Evolutionary conservation across 768 basidiomycete genomes (phyloP).

Genomic region (Daedalea quercina): DNA sequence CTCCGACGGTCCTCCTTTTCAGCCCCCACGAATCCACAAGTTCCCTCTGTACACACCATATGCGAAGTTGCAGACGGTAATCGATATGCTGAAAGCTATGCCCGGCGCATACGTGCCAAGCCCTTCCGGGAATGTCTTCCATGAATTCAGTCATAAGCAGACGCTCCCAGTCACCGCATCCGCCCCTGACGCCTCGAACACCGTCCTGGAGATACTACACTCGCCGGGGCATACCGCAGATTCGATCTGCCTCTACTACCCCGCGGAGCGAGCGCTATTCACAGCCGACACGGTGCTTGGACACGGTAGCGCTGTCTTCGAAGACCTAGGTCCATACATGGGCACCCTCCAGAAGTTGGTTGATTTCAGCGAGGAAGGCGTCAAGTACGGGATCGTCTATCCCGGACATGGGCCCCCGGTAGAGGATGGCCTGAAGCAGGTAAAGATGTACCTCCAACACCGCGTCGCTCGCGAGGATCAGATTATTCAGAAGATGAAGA

Average conservation of each 20-base stretch:
- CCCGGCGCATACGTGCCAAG: slow-evolving; percentile 20
- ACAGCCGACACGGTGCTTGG: slow-evolving; percentile 91
- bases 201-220: slow-evolving; percentile 60
- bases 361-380: slow-evolving; percentile 18
- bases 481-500: slow-evolving; percentile 49
- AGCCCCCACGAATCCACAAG: slow-evolving; percentile 72
- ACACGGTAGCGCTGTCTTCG: slow-evolving; percentile 85
- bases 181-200: slow-evolving; percentile 8
- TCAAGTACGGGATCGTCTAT: slow-evolving; percentile 57
- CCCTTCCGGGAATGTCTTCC: slow-evolving; percentile 38
- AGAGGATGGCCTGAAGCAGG: slow-evolving; percentile 47
- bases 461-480: slow-evolving; percentile 77
- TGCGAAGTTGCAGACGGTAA: slow-evolving; percentile 32
- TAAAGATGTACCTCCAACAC: slow-evolving; percentile 73
- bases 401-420: slow-evolving; percentile 88
- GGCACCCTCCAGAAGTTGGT: slow-evolving; percentile 55
- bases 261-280: slow-evolving; percentile 70
- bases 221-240: slow-evolving; percentile 91
- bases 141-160: slow-evolving; percentile 55
- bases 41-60: slow-evolving; percentile 39
- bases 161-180: slow-evolving; percentile 30
- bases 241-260: slow-evolving; percentile 69
- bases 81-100: slow-evolving; percentile 27
- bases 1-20: slow-evolving; percentile 34
- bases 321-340: slow-evolving; percentile 71